Base-by-base conservation (phyloP, 805 yeast genomes). In the Kazachstania bromeliacearum region DNA sequence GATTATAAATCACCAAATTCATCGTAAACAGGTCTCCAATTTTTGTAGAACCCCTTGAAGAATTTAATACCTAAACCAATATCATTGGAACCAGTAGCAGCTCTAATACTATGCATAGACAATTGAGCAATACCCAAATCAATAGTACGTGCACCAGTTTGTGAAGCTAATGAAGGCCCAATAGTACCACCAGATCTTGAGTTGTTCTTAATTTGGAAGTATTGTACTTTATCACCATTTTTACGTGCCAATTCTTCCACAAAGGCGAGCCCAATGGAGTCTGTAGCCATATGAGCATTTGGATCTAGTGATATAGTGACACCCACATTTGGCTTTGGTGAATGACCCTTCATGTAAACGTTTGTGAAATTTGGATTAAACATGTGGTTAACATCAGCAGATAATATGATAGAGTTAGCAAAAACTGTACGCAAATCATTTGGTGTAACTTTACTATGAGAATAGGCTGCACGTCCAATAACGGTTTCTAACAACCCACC, bases 101-200 rank as follows among this genome's bases (percentile, higher is more conserved):
- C 94, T 50, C 94, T 71, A 47, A 84, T 79, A 28, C 85, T 77
- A 60, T 84, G 95, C 95, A 84, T 84, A 2, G 89, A 73, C 48
- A 81, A 66, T 60, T 84, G 94, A 2, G 94, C 77, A 47, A 84
- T 79, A 38, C 95, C 95, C 40, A 83, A 59, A 50, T 84, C 95
- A 38, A 82, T 73, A 30, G 89, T 79, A 51, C 84, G 67, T 3
- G 83, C 82, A 38, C 85, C 85, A 1, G 84, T 76, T 43, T 69
- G 73, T 28, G 71, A 60, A 12, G 83, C 64, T 37, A 78, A 63
- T 8, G 71, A 66, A 16, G 85, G 95, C 0, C 95, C 95, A 53
- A 85, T 83, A 19, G 95, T 84, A 27, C 94, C 94, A 22, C 95
- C 95, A 1, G 87, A 78, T 54, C 92, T 73, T 12, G 83, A 71